These are phyloP conservation scores for Adansonia digitata DNA, from an alignment of 345 rosid genomes.

Conservation along the genomic window DNA sequence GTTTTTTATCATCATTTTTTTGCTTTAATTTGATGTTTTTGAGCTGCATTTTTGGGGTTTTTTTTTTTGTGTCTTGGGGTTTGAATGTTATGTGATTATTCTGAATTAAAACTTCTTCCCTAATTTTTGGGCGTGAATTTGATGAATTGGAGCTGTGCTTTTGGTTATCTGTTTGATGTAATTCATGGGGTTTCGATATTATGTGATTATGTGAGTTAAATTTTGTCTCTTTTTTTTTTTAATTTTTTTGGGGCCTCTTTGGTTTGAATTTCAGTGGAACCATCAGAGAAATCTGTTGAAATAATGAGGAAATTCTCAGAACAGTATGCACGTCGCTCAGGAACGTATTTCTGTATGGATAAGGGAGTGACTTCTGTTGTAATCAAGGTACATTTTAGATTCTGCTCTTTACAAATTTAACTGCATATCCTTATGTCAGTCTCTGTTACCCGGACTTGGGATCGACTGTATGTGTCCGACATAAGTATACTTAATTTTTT, in stretches of 20 bases:
- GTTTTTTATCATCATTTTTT: not conserved
- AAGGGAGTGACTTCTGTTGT: conserved; percentile 96
- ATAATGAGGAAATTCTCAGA: conserved; percentile 97
- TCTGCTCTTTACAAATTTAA: not conserved
- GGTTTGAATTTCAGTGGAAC: conserved; percentile 51
- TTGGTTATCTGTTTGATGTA: not conserved
- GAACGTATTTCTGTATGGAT: conserved; percentile 86
- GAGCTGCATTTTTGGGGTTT: not conserved
- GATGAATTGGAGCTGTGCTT: not conserved
- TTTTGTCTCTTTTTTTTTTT: not conserved
- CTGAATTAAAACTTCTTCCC: not conserved
- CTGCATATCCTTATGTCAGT: not conserved
- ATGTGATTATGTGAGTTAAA: not conserved
- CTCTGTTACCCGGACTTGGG: too few species aligned
- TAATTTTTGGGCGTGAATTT: not conserved
- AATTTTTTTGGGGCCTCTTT: not conserved
- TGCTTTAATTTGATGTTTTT: not conserved
- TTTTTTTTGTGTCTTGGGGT: not conserved
- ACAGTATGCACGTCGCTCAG: conserved; percentile 92
- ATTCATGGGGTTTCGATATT: not conserved
- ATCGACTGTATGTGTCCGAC: too few species aligned
- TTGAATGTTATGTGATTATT: not conserved
- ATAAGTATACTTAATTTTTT: too few species aligned
- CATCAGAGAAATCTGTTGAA: conserved; percentile 82
- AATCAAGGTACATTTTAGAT: conserved; percentile 52